Percentiles rank a stretch among this genome's conserved stretches.
Conservation (phyloP, 768 basidiomycete genomes). For the Pleurotus tuoliensis region DNA sequence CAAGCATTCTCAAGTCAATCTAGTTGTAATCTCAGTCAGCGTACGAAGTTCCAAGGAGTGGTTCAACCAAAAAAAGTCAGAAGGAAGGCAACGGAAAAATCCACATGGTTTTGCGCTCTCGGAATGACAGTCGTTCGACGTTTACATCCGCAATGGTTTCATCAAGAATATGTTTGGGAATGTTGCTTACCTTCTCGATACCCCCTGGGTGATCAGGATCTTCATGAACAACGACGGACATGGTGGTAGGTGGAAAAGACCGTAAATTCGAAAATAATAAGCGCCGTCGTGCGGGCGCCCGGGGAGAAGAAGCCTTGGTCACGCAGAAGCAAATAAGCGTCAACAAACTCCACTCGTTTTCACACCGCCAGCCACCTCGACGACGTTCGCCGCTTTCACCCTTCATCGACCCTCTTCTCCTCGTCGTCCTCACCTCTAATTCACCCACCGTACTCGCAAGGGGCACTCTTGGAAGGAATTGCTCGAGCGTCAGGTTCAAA, state of each 20-base stretch:
- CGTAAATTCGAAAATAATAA: neutral
- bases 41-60: no score
- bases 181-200: no score
- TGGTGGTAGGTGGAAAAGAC: no score
- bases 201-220: no score
- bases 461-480: neutral
- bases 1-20: no score
- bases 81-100: conserved; percentile 5
- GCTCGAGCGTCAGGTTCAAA: neutral
- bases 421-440: neutral
- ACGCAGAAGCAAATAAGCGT: neutral
- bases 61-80: neutral
- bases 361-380: conserved; percentile 1
- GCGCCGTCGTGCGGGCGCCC: neutral
- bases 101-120: conserved; percentile 5
- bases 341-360: conserved; percentile 5
- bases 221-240: no score
- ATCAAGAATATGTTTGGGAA: neutral
- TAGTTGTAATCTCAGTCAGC: no score
- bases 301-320: neutral
- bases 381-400: conserved; percentile 2
- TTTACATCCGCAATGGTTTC: conserved; percentile 15
- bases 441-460: no score
- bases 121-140: conserved; percentile 1
- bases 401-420: neutral